Evolutionary conservation across 495 filamentous ascomycete genomes (phyloP), one percentile per base, ranked within the genome.

Genomic region (Neurospora discreta): DNA sequence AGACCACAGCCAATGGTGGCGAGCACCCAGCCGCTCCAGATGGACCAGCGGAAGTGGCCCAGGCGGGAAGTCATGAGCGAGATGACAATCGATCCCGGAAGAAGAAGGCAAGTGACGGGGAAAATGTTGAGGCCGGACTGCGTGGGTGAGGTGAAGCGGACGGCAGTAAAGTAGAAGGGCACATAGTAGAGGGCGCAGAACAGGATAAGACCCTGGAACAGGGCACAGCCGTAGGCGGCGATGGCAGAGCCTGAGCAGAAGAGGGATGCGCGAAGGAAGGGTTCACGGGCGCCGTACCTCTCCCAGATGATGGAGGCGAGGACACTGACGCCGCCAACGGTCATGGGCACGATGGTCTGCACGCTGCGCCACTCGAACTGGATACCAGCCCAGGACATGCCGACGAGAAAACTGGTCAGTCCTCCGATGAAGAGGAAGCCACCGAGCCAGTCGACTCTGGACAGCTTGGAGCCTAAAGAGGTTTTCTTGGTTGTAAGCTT

Each of bases 151-250:
- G 85, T 82, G 68, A 81, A 85, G 70, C 88, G 87, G 38, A 90
- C 84, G 10, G 87, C 85, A 69, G 88, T 81, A 75, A 89, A 90
- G 78, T 90, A 93, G 30, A 93, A 82, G 0, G 90, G 85, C 39
- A 90, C 87, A 46, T 80, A 90, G 74, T 92, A 90, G 0, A 92
- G 74, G 10, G 70, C 71, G 65, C 72, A 75, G 67, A 81, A 84
- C 36, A 83, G 75, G 68, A 82, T 77, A 10, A 83, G 75, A 0
- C 81, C 80, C 70, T 83, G 81, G 18, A 82, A 75, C 26, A 78
- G 67, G 2, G 77, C 80, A 18, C 77, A 77, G 30, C 70, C 70
- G 36, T 82, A 83, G 2, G 77, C 80, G 70, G 73, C 80, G 78
- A 75, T 80, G 78, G 77, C 80, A 33, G 76, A 78, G 9, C 70